phyloP scores from a whole-genome alignment of 2,329 filamentous ascomycete genomes.

The Cytospora mali region DNA sequence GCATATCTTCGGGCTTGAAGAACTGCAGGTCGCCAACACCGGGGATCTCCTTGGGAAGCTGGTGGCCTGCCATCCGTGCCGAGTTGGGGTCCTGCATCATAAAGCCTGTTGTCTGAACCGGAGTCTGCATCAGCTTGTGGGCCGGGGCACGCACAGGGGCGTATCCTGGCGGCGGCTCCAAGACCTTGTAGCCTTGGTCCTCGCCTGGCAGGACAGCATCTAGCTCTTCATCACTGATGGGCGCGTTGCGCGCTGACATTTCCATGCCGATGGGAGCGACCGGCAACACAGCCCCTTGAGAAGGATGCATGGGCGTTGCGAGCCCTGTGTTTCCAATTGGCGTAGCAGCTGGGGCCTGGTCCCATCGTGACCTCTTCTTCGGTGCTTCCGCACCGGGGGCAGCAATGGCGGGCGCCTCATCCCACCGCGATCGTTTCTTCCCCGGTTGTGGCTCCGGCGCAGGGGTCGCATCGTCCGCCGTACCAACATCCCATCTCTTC shows the following conservation, averaged over 20 bases:
- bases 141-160: constrained; percentile 78
- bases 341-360: constrained; percentile 82
- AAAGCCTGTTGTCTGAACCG: constrained; percentile 79
- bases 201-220: constrained; percentile 88
- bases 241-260: constrained; percentile 74
- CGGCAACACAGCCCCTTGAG: constrained; percentile 57
- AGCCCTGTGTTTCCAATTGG: constrained; percentile 74
- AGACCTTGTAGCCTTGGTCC: constrained; percentile 87
- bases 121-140: constrained; percentile 73
- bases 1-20: constrained; percentile 98
- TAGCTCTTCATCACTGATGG: constrained; percentile 90
- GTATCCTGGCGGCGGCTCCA: constrained; percentile 90
- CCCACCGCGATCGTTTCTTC: constrained; percentile 81
- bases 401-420: constrained; percentile 69
- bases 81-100: constrained; percentile 97
- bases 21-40: constrained; percentile 96
- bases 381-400: constrained; percentile 60
- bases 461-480: constrained; percentile 56
- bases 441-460: constrained; percentile 51
- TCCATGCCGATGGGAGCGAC: constrained; percentile 76
- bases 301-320: constrained; percentile 76
- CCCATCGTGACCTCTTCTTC: constrained; percentile 86
- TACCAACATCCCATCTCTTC: constrained; percentile 87
- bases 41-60: constrained; percentile 92
- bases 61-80: constrained; percentile 79